Evolutionary conservation across 768 basidiomycete genomes (phyloP).

Genomic region (Leccinum longicurvipes): DNA sequence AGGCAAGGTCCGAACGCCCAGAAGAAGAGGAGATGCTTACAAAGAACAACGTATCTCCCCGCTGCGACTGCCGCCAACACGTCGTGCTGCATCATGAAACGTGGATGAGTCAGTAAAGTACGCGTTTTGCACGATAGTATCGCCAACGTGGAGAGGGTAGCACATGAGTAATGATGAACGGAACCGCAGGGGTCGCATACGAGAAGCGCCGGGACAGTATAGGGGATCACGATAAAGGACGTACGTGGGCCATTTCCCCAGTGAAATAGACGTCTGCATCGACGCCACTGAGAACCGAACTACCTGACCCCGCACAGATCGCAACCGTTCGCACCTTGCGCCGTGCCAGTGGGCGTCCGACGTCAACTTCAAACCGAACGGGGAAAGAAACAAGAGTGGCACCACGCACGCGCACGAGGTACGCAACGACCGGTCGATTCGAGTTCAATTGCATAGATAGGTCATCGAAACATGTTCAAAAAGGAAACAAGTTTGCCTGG

Average conservation of each 20-base stretch:
- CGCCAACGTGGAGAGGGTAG: conserved; percentile 7
- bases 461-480: conserved; percentile 13
- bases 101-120: not conserved
- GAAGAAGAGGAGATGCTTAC: conserved; percentile 42
- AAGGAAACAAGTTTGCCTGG: conserved; percentile 8
- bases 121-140: not conserved
- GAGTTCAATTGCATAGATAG: not conserved
- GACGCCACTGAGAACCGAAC: conserved; percentile 65
- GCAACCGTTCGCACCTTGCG: conserved; percentile 59
- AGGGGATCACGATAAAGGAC: conserved; percentile 26
- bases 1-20: not conserved
- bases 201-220: conserved; percentile 1
- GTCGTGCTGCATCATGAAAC: conserved; percentile 61
- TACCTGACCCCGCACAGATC: conserved; percentile 90
- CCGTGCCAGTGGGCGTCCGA: conserved; percentile 47
- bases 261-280: conserved; percentile 88
- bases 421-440: not conserved
- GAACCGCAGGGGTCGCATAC: not conserved
- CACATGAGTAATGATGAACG: not conserved
- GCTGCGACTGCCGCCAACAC: conserved; percentile 75
- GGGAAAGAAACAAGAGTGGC: conserved; percentile 5
- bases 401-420: not conserved
- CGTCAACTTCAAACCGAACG: conserved; percentile 50
- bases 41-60: conserved; percentile 80
- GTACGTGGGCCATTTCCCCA: conserved; percentile 88